Percentiles rank a stretch among this genome's conserved stretches.
These are phyloP conservation scores for Phytopythium vexans DNA, from an alignment of 352 stramenopile genomes.

Conservation along the genomic window DNA sequence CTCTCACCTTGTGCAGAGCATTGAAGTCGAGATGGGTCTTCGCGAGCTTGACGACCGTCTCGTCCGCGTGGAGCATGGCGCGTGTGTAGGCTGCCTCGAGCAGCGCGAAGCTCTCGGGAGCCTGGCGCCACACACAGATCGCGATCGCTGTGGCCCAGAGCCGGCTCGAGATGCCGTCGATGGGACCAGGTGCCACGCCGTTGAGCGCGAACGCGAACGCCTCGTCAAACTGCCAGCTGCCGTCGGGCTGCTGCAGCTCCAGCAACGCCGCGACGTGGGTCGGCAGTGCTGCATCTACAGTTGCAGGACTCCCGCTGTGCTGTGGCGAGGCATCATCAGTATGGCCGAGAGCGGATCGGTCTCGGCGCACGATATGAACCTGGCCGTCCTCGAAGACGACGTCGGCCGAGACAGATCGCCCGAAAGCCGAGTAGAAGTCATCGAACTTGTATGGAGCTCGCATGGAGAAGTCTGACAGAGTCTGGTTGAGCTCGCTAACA, in stretches of 20 bases:
- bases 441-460: constrained; percentile 41
- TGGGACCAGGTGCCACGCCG: constrained; percentile 30
- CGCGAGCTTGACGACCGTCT: constrained; percentile 46
- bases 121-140: constrained; percentile 51
- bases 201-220: constrained; percentile 59
- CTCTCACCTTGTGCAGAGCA: constrained; percentile 26
- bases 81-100: constrained; percentile 53
- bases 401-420: constrained; percentile 48
- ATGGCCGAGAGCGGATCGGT: background rate
- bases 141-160: constrained; percentile 61
- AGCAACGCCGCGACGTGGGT: constrained; percentile 37
- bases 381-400: constrained; percentile 33
- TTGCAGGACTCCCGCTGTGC: background rate
- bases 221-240: constrained; percentile 58
- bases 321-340: background rate
- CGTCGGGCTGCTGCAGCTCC: constrained; percentile 50
- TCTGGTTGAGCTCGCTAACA: too few species aligned
- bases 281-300: constrained; percentile 16
- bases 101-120: constrained; percentile 54
- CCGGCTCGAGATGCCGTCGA: constrained; percentile 43
- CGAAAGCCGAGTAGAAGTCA: constrained; percentile 64
- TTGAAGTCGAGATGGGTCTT: constrained; percentile 38
- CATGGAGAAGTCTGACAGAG: too few species aligned
- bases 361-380: constrained; percentile 29
- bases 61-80: constrained; percentile 59